Base-by-base conservation (phyloP, 208 protist species). In the Wallacemonas rigidus region DNA sequence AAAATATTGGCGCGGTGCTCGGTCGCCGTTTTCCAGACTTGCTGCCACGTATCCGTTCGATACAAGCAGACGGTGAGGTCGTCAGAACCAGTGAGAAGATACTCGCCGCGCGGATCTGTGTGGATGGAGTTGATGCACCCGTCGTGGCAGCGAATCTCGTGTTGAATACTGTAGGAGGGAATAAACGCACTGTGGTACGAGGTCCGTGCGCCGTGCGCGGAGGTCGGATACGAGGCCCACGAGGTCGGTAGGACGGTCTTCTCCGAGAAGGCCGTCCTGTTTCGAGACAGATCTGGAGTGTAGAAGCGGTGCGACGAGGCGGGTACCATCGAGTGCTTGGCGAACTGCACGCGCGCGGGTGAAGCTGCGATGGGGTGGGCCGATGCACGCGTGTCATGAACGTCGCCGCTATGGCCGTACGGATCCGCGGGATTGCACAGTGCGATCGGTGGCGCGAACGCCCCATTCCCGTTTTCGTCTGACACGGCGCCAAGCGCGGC, bases 1-100 rank as follows among this genome's bases (percentile, higher is more conserved):
- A 90, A 87, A 54, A 90, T 90, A 65, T 85, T 86, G 35, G 68
- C 64, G 12, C 63, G 56, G 72, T 90, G 86, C 71, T 65, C 68
- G 41, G 85, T 90, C 35, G 36, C 15, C 54, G 56, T 81, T 6
- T 68, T 40, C 79, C 73, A 84, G 5, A 69, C 44, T 17, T 45
- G 50, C 51, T 64, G 51, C 17, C 36, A 60, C 53, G 85, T 82
- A 62, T 80, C 75, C 2, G 57, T 67, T 5, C 45, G 38, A 43
- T 82, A 84, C 0, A 90, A 43, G 69, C 79, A 81, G 14, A 90
- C 41, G 11, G 15, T 35, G 15, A 63, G 50, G 74, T 90, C 86
- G 44, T 88, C 86, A 47, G 80, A 86, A 3, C 80, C 82, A 1
- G 82, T 84, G n/a, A 87, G 40, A 17, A 90, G 71, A 3, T 76